Evolutionary conservation across 148 eudicot species (phyloP).

Genomic region (Fallopia convolvulus): DNA sequence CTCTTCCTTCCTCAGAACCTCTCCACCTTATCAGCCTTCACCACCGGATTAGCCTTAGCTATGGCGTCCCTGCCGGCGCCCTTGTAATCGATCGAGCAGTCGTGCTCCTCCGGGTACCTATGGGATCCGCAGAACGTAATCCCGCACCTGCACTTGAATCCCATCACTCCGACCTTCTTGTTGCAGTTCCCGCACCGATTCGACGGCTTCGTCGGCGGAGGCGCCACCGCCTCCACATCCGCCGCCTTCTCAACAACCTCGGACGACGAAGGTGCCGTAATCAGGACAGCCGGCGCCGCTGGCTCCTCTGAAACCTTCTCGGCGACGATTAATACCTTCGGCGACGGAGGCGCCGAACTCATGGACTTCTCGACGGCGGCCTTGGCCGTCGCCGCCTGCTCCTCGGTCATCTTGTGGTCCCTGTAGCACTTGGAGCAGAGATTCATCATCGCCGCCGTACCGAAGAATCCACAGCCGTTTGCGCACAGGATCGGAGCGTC

Average conservation of each 20-base stretch:
- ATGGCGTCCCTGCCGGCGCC: slow-evolving; percentile 26
- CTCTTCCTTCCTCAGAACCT: slow-evolving; percentile 25
- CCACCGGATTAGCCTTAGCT: slow-evolving; percentile 43
- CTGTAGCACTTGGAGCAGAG: slow-evolving; percentile 56
- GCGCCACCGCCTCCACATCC: background rate
- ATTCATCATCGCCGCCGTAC: slow-evolving; percentile 40
- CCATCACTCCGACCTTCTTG: slow-evolving; percentile 55
- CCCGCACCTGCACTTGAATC: slow-evolving; percentile 58
- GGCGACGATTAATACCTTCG: background rate
- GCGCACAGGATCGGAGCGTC: slow-evolving; percentile 42
- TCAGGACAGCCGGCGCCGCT: background rate
- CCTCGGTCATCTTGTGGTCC: slow-evolving; percentile 26
- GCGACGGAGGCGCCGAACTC: background rate
- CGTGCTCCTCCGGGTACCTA: slow-evolving; percentile 56
- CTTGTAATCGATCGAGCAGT: slow-evolving; percentile 44
- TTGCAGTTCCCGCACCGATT: slow-evolving; percentile 42
- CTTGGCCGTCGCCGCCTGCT: slow-evolving; percentile 28
- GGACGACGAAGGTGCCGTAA: background rate
- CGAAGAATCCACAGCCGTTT: slow-evolving; percentile 64
- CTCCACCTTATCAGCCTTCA: slow-evolving; percentile 46
- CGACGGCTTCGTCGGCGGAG: slow-evolving; percentile 12
- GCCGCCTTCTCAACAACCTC: background rate
- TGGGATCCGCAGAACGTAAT: slow-evolving; percentile 45
- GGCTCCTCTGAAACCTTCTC: background rate
- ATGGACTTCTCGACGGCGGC: slow-evolving; percentile 31